Evolutionary conservation across 805 yeast genomes (phyloP).

Genomic region (Ogataea kodamae): DNA sequence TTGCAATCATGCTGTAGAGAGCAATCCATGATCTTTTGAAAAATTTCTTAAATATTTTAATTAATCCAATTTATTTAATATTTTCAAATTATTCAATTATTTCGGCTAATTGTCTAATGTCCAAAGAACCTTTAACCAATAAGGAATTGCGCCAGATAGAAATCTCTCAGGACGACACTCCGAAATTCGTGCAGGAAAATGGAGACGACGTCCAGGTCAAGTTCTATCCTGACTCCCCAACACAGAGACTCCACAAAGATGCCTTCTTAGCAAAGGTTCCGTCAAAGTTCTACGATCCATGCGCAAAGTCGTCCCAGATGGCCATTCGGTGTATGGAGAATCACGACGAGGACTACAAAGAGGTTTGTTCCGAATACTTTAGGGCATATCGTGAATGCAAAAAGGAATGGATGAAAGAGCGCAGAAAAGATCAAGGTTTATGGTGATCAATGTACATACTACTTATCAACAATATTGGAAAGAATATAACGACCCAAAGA

Average conservation of each 20-base stretch:
- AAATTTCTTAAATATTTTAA: conserved; percentile 3
- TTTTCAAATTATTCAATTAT: too few relatives aligned
- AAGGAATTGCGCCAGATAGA: conserved; percentile 26
- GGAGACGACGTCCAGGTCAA: conserved; percentile 49
- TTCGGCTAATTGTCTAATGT: too few relatives aligned
- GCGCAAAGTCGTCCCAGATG: conserved; percentile 85
- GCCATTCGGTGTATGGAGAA: conserved; percentile 79
- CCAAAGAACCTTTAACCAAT: conserved; percentile 19
- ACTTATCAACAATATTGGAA: conserved; percentile 22
- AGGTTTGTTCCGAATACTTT: conserved; percentile 73
- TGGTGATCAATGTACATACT: conserved; percentile 25
- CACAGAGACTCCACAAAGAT: conserved; percentile 61
- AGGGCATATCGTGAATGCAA: conserved; percentile 93
- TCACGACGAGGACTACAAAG: conserved; percentile 66
- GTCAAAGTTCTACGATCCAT: conserved; percentile 87
- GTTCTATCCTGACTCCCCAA: conserved; percentile 87
- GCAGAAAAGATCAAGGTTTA: conserved; percentile 33
- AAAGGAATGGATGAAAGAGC: conserved; percentile 57
- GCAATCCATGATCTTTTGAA: conserved; percentile 6
- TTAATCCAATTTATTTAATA: conserved; percentile 1
- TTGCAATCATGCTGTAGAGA: conserved; percentile 33
- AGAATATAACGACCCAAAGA: conserved; percentile 25
- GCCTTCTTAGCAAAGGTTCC: conserved; percentile 73
- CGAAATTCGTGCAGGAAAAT: conserved; percentile 46
- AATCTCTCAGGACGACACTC: conserved; percentile 28